Conservation (phyloP, 805 yeast genomes). For the Ogataea ramenticola region DNA sequence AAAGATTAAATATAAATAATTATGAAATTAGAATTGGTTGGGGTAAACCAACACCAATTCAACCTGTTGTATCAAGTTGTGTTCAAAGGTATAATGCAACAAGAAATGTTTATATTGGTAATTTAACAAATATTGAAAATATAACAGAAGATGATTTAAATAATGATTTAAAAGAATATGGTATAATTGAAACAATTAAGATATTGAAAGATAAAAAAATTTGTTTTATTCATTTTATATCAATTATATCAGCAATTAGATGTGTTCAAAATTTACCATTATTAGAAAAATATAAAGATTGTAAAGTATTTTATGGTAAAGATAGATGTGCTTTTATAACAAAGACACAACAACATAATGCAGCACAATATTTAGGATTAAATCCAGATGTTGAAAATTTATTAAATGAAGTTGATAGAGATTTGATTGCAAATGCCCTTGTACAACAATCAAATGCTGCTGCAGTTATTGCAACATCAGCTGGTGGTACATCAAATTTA, state of each 20-base stretch:
- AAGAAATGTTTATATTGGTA: constrained; percentile 87
- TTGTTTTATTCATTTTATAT: constrained; percentile 86
- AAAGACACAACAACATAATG: constrained; percentile 93
- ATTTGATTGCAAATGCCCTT: constrained; percentile 61
- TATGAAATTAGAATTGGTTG: constrained; percentile 85
- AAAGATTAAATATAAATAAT: constrained; percentile 71
- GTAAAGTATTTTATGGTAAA: constrained; percentile 85
- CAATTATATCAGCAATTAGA: constrained; percentile 78
- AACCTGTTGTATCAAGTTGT: constrained; percentile 66
- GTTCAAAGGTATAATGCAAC: constrained; percentile 86
- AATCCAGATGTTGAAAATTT: constrained; percentile 85
- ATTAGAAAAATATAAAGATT: constrained; percentile 60
- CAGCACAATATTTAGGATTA: constrained; percentile 88
- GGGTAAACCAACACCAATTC: constrained; percentile 77
- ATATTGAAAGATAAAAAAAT: constrained; percentile 73
- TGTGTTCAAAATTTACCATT: constrained; percentile 72
- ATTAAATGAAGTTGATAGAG: constrained; percentile 50
- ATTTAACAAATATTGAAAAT: constrained; percentile 46
- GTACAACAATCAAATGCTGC: constrained; percentile 96
- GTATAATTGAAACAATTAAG: constrained; percentile 80
- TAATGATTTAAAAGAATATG: constrained; percentile 64
- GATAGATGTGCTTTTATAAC: constrained; percentile 94
- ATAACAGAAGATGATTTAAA: constrained; percentile 60
- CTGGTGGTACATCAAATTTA: constrained; percentile 86
- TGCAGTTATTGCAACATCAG: constrained; percentile 91